phyloP scores from a whole-genome alignment of 2,329 filamentous ascomycete species.

The Aspergillus ochraceus region DNA sequence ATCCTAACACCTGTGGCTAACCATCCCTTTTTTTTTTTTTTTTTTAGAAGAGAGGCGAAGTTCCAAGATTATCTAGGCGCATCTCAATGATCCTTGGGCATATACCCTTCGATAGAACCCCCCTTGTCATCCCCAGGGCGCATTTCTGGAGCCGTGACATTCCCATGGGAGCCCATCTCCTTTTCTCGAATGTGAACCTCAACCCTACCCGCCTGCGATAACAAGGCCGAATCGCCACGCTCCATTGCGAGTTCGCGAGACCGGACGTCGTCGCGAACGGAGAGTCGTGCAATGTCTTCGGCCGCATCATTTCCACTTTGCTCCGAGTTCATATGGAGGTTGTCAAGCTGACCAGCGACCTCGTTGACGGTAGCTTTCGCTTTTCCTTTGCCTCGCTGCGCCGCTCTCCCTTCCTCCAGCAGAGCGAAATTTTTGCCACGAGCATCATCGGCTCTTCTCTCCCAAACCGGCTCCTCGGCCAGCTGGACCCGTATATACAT shows the following conservation, averaged over 20 bases:
- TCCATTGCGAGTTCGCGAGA: slow-evolving; percentile 36
- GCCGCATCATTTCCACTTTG: slow-evolving; percentile 19
- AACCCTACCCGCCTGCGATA: slow-evolving; percentile 30
- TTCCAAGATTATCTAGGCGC: neutral
- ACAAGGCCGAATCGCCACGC: slow-evolving; percentile 32
- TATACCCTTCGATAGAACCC: slow-evolving; percentile 45
- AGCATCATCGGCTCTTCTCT: slow-evolving; percentile 59
- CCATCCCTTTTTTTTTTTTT: neutral
- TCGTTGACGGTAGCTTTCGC: slow-evolving; percentile 26
- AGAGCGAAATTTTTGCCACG: slow-evolving; percentile 59
- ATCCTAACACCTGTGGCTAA: neutral
- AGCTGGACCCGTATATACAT: slow-evolving; percentile 89
- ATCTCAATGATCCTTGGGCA: slow-evolving; percentile 29
- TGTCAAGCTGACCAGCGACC: slow-evolving; percentile 22
- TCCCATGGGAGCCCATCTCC: slow-evolving; percentile 12
- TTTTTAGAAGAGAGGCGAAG: neutral
- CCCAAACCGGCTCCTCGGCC: slow-evolving; percentile 80
- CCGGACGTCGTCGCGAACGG: slow-evolving; percentile 24
- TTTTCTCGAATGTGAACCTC: slow-evolving; percentile 38
- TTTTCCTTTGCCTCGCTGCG: slow-evolving; percentile 20
- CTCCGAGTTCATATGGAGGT: slow-evolving; percentile 18
- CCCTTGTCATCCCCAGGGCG: slow-evolving; percentile 35
- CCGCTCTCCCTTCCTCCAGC: slow-evolving; percentile 59
- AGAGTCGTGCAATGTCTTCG: slow-evolving; percentile 26
- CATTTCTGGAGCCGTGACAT: slow-evolving; percentile 32